Conservation (phyloP, 805 yeast genomes). For the Candida ipomoeae region DNA sequence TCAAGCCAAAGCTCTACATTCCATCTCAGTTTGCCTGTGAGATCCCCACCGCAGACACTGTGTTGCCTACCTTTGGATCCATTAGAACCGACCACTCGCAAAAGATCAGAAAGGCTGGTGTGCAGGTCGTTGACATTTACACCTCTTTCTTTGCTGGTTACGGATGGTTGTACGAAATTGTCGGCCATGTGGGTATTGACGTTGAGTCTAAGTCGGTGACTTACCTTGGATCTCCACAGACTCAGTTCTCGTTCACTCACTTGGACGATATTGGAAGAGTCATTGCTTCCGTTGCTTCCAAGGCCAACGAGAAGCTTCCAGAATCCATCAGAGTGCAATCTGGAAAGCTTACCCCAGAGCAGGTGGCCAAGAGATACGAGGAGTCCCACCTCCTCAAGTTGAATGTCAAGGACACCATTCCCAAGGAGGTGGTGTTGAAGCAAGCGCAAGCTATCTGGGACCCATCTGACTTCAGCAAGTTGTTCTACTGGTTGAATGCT, state of each 20-base stretch:
- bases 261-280: slow-evolving; percentile 43
- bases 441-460: slow-evolving; percentile 26
- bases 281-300: slow-evolving; percentile 36
- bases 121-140: slow-evolving; percentile 44
- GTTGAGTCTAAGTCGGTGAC: slow-evolving; percentile 28
- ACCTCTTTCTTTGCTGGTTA: slow-evolving; percentile 38
- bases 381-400: slow-evolving; percentile 27
- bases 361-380: slow-evolving; percentile 40
- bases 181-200: slow-evolving; percentile 37
- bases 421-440: slow-evolving; percentile 24
- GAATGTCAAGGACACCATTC: background rate
- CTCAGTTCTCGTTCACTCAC: slow-evolving; percentile 13
- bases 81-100: slow-evolving; percentile 34
- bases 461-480: slow-evolving; percentile 27
- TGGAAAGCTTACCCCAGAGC: slow-evolving; percentile 34
- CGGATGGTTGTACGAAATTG: slow-evolving; percentile 13
- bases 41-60: slow-evolving; percentile 21
- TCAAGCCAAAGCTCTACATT: slow-evolving; percentile 18
- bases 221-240: slow-evolving; percentile 38
- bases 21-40: slow-evolving; percentile 61
- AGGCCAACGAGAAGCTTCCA: slow-evolving; percentile 32
- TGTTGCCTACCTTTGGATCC: slow-evolving; percentile 32
- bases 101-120: slow-evolving; percentile 39
- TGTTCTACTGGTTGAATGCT: slow-evolving; percentile 13
- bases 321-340: slow-evolving; percentile 42